A percentile compares a stretch with the other conserved stretches of the same genome.
phyloP scores from a whole-genome alignment of 148 eudicot genomes.

The Camellia granthamiana region DNA sequence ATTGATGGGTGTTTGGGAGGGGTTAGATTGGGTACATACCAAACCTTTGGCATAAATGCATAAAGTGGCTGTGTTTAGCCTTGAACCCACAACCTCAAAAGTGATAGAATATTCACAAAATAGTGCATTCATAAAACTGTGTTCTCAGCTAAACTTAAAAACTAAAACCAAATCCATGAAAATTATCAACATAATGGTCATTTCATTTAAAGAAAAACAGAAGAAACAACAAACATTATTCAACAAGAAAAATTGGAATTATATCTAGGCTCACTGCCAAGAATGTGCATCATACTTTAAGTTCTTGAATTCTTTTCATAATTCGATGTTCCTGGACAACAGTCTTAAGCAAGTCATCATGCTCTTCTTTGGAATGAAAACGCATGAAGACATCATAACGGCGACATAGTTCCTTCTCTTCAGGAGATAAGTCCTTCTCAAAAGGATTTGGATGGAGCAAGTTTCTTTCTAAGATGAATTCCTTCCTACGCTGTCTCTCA shows the following conservation, averaged over 20 bases:
- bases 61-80: no score
- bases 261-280: neutral
- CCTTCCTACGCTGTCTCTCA: slow-evolving; percentile 84
- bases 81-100: no score
- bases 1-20: no score
- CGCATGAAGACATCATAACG: slow-evolving; percentile 76
- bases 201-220: neutral
- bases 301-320: slow-evolving; percentile 57
- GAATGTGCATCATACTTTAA: slow-evolving; percentile 46
- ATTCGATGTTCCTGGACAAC: slow-evolving; percentile 68
- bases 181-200: neutral
- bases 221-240: neutral
- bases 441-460: slow-evolving; percentile 71
- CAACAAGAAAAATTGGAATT: neutral
- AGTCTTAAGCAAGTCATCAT: slow-evolving; percentile 60
- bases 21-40: no score
- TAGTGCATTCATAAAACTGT: neutral
- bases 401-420: slow-evolving; percentile 77
- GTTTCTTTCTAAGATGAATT: slow-evolving; percentile 76
- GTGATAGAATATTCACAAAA: neutral
- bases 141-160: neutral
- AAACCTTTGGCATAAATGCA: no score
- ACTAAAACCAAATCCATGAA: neutral
- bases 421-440: slow-evolving; percentile 57
- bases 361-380: slow-evolving; percentile 80